Base-by-base conservation (phyloP, 2,329 filamentous ascomycete genomes). In the Rhinocladiella similis region DNA sequence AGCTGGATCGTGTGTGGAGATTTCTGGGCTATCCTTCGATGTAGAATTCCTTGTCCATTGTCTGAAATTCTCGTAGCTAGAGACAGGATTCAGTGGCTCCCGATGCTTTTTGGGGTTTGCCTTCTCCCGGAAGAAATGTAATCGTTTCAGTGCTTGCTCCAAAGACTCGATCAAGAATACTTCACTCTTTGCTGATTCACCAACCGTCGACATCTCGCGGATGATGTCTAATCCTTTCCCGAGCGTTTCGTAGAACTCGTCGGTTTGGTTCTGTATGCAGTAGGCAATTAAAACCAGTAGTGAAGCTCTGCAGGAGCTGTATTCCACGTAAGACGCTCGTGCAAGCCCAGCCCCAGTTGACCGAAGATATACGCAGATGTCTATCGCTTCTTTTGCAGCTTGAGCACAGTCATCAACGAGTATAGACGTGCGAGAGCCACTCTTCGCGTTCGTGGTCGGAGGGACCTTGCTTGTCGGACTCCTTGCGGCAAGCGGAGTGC, bases 291-390 rank as follows among this genome's bases (percentile, higher is more conserved):
- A 73, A 25, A 82, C 80, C 2, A 83, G 71, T 5, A 83, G 69
- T 7, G 80, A 80, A 9, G 79, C 80, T 41, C 80, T 79, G 49
- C 79, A 82, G 2, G 80, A 78, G 64, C 78, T 81, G 63, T 82
- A 83, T 60, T 83, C 80, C 3, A 79, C 81, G 62, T 82, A 83
- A 0, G 79, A 81, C 2, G 80, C 78, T 27, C 79, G 75, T 5
- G 80, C 80, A 50, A 83, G 77, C 14, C 80, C 80, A 13, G 77
- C 75, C 19, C 39, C 38, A n/a, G 75, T 77, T 43, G 76, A 75
- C 38, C 77, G 75, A 3, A 83, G 73, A 3, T 77, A 69, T 39
- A 75, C 75, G 59, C 80, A 81, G 3, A 80, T 73, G 42, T 80
- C 75, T 16, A 83, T 72, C 10, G 80, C 76, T 54, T 77, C 74